Evolutionary conservation across 768 basidiomycete genomes (phyloP).

Genomic region (Panaeolus papilionaceus): DNA sequence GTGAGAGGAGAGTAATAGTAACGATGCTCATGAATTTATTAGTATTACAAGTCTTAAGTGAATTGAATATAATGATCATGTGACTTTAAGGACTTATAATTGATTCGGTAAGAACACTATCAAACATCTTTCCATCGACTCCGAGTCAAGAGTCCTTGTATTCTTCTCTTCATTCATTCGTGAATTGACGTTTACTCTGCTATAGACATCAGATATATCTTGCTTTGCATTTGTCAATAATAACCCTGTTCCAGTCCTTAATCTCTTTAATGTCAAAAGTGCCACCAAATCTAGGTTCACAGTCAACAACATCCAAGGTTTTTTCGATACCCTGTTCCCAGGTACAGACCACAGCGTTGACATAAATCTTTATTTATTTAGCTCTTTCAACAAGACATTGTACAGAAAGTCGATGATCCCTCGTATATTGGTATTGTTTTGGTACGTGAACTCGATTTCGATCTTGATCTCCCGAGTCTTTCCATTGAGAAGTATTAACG

Average conservation of each 20-base stretch:
- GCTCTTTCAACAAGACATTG: constrained; percentile 75
- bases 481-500: constrained; percentile 6
- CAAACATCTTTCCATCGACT: background rate
- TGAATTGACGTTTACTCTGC: background rate
- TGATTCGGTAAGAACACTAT: background rate
- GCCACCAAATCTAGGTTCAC: background rate
- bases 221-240: background rate
- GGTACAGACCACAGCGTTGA: background rate
- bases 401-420: constrained; percentile 49
- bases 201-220: constrained; percentile 1
- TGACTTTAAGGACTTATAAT: background rate
- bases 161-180: constrained; percentile 2
- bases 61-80: constrained; percentile 2
- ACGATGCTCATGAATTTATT: too few relatives aligned
- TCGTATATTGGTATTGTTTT: constrained; percentile 65
- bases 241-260: background rate
- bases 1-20: background rate
- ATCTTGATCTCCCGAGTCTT: constrained; percentile 11
- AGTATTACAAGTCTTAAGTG: background rate
- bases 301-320: constrained; percentile 4
- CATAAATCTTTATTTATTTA: constrained; percentile 28
- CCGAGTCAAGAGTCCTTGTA: constrained; percentile 14
- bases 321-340: constrained; percentile 2
- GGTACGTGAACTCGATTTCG: constrained; percentile 43
- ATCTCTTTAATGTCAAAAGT: constrained; percentile 3